These are phyloP conservation scores for Erodium texanum DNA, from an alignment of 441 rosid species.

Conservation along the genomic window DNA sequence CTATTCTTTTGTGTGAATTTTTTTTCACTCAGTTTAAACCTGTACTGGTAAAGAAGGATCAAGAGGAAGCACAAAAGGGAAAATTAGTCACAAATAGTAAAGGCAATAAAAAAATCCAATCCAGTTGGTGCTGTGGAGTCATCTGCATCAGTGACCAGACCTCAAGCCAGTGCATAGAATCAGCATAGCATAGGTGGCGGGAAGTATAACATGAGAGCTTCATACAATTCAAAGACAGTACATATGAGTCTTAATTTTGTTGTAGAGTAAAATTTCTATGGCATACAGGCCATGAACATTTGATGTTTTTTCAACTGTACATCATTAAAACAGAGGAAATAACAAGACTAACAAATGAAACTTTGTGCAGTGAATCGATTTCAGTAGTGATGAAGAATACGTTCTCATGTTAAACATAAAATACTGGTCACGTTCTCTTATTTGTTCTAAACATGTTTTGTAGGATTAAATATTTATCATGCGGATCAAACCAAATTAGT, in stretches of 20 bases:
- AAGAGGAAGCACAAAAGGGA: conserved; percentile 37
- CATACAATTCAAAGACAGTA: not conserved
- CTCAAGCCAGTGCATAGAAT: conserved; percentile 44
- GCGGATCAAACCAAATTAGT: too few species aligned
- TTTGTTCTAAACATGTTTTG: too few species aligned
- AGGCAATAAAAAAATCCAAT: conserved; percentile 27
- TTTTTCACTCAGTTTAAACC: conserved; percentile 61
- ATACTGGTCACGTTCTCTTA: too few species aligned
- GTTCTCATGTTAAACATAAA: too few species aligned
- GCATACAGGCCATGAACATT: not conserved
- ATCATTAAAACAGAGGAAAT: not conserved
- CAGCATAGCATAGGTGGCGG: not conserved
- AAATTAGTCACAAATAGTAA: conserved; percentile 43
- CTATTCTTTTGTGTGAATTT: not conserved
- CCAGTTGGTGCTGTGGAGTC: conserved; percentile 43
- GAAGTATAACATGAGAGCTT: not conserved
- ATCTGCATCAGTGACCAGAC: conserved; percentile 40
- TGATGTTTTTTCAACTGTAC: too few species aligned
- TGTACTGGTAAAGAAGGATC: conserved; percentile 62
- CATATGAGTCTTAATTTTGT: not conserved
- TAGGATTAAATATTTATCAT: too few species aligned
- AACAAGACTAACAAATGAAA: too few species aligned
- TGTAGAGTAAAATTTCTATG: not conserved
- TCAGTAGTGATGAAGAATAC: too few species aligned
- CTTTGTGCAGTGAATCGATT: too few species aligned